Conservation (phyloP, 352 stramenopile genomes). For the Pythium diclinum region DNA sequence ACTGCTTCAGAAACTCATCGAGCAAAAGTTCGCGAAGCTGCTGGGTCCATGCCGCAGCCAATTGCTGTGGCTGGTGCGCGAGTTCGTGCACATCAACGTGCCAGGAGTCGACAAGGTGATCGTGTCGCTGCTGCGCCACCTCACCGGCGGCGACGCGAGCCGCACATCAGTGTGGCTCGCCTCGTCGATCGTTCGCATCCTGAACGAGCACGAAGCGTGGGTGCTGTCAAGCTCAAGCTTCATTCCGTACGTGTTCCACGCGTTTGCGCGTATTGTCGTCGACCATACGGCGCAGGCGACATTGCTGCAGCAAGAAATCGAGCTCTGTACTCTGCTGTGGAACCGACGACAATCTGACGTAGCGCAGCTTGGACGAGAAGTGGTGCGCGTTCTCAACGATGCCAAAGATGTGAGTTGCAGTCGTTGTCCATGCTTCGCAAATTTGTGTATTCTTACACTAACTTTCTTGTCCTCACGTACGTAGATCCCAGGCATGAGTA, state of each 20-base stretch:
- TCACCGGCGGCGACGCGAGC: constrained; percentile 61
- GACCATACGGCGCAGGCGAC: constrained; percentile 62
- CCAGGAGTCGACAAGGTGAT: constrained; percentile 73
- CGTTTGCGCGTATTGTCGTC: constrained; percentile 66
- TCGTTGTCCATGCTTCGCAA: no score
- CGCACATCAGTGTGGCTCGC: constrained; percentile 76
- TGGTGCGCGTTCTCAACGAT: constrained; percentile 77
- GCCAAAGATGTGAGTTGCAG: constrained; percentile 64
- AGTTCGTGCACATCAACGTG: constrained; percentile 73
- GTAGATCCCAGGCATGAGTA: constrained; percentile 76
- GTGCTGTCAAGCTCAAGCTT: constrained; percentile 65
- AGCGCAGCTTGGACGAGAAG: constrained; percentile 66
- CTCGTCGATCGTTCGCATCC: constrained; percentile 71
- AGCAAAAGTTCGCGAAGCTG: constrained; percentile 79
- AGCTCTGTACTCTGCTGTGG: constrained; percentile 74
- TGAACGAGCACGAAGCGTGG: constrained; percentile 79
- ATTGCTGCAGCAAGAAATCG: constrained; percentile 75
- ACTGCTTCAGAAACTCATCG: constrained; percentile 79
- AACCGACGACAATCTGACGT: constrained; percentile 64
- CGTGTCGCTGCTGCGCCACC: constrained; percentile 69
- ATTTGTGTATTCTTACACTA: neutral
- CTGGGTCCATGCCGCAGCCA: constrained; percentile 72
- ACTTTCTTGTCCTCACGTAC: constrained; percentile 5
- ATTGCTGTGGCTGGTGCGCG: constrained; percentile 73
- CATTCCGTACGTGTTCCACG: constrained; percentile 82